Conservation (phyloP, 768 basidiomycete genomes). For the Antrodiella citrinella region DNA sequence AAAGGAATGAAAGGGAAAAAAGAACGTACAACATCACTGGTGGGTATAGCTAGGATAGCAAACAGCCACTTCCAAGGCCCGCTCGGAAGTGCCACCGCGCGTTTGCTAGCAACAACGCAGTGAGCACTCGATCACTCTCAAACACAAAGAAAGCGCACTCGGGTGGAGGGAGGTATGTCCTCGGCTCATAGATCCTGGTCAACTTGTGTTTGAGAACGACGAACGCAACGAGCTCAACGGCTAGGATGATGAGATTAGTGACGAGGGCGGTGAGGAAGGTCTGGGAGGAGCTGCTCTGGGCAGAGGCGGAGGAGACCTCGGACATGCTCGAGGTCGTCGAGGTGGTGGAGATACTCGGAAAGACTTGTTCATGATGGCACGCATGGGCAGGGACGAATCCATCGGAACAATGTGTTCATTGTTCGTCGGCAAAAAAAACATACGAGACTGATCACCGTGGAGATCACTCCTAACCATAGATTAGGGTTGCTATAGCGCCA, state of each 20-base stretch:
- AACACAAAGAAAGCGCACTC: slow-evolving; percentile 27
- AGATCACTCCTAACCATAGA: too few relatives aligned
- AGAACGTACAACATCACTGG: slow-evolving; percentile 37
- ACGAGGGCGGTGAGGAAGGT: slow-evolving; percentile 57
- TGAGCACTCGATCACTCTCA: background rate
- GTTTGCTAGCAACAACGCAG: slow-evolving; percentile 27
- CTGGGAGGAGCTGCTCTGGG: slow-evolving; percentile 25
- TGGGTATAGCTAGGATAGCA: slow-evolving; percentile 31
- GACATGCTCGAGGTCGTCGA: too few relatives aligned
- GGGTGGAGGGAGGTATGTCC: slow-evolving; percentile 53
- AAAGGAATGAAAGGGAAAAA: background rate
- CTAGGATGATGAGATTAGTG: slow-evolving; percentile 41
- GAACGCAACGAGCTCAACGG: slow-evolving; percentile 46
- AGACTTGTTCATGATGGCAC: too few relatives aligned
- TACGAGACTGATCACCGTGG: too few relatives aligned
- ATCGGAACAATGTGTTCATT: too few relatives aligned
- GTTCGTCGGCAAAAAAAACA: too few relatives aligned
- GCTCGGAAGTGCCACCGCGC: slow-evolving; percentile 34
- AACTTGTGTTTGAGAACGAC: slow-evolving; percentile 47
- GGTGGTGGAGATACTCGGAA: too few relatives aligned
- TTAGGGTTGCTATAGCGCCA: too few relatives aligned
- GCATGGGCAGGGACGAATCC: too few relatives aligned
- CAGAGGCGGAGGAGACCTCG: slow-evolving; percentile 3
- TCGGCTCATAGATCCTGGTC: slow-evolving; percentile 52
- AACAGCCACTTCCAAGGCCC: slow-evolving; percentile 46